A percentile compares a stretch with the other conserved stretches of the same genome.
phyloP scores from a whole-genome alignment of 345 rosid genomes.

The Citrus unshiu region DNA sequence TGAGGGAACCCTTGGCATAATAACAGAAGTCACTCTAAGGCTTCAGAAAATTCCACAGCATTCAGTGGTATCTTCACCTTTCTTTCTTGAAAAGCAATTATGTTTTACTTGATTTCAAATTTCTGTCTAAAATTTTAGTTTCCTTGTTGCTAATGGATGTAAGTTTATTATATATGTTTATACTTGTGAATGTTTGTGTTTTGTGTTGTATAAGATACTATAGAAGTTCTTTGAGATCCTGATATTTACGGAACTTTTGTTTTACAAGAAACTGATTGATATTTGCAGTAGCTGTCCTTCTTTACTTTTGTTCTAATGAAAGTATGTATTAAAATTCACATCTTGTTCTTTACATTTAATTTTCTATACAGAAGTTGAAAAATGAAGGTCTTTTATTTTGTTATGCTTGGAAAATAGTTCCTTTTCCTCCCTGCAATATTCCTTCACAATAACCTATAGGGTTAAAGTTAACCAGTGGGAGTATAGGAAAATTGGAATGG shows the following conservation, averaged over 20 bases:
- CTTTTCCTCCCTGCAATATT: neutral
- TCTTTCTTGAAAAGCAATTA: conserved; percentile 3
- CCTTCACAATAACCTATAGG: neutral
- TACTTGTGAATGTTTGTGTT: neutral
- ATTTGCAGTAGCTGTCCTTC: neutral
- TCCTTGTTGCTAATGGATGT: neutral
- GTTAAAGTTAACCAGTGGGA: neutral
- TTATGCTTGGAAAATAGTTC: neutral
- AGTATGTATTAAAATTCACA: neutral
- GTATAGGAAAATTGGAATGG: neutral
- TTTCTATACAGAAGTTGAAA: neutral
- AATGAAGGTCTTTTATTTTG: neutral
- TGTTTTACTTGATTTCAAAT: neutral
- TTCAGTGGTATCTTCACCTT: conserved; percentile 63
- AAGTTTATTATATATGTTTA: neutral
- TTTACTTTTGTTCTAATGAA: neutral
- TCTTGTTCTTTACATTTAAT: neutral
- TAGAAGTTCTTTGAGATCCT: neutral
- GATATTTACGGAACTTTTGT: neutral
- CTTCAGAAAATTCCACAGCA: conserved; percentile 91
- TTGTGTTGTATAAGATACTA: neutral
- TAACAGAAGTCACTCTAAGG: conserved; percentile 81
- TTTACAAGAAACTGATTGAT: neutral
- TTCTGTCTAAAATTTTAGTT: neutral
- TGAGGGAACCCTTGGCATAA: conserved; percentile 90